Base-by-base conservation (phyloP, 2,329 filamentous ascomycete species). In the Aspergillus viridinutans region DNA sequence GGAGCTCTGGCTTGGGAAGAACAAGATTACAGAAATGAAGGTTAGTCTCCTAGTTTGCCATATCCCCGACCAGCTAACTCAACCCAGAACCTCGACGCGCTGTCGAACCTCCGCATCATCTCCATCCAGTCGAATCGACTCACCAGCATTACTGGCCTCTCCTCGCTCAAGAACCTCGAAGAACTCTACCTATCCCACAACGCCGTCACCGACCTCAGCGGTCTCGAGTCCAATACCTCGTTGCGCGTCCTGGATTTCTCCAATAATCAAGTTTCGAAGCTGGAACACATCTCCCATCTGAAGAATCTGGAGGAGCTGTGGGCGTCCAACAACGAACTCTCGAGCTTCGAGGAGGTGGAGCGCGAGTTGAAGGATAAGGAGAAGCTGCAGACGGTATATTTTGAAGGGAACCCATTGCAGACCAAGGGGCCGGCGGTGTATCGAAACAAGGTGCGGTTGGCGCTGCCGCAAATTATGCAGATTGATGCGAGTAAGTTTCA, bases 111-210 rank as follows among this genome's bases (percentile, higher is more conserved):
- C 49, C 88, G 88, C 61, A 90, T 97, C 52, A 85, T 99, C 53
- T 95, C 90, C 67, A 92, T 99, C 66, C 94, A 97, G 76, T 94
- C 92, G 43, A 99, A 99, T 79, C 89, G 94, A 52, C 89, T 99
- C 64, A 87, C 85, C 56, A 83, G 86, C 61, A 83, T 99, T 17
- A 81, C 85, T 10, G 91, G 91, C 2, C 83, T 99, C 20, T 83
- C 83, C n/a, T 80, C 85, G 9, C 84, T 93, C 1, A 82, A 85
- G 4, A 84, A 85, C 51, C 86, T 99, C 0, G 90, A 97, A 74
- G 94, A 99, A 75, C 83, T 99, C 12, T 97, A 99, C 76, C 88
- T 97, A 64, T 95, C 92, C 4, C 91, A 99, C 80, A 99, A 99
- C 72, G 85, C 88, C n/a, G 81, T 99, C 49, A 87, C 86, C 20